Percentiles rank a stretch among this genome's conserved stretches.
Conservation (phyloP, 345 rosid genomes). For the Citrus maxima region DNA sequence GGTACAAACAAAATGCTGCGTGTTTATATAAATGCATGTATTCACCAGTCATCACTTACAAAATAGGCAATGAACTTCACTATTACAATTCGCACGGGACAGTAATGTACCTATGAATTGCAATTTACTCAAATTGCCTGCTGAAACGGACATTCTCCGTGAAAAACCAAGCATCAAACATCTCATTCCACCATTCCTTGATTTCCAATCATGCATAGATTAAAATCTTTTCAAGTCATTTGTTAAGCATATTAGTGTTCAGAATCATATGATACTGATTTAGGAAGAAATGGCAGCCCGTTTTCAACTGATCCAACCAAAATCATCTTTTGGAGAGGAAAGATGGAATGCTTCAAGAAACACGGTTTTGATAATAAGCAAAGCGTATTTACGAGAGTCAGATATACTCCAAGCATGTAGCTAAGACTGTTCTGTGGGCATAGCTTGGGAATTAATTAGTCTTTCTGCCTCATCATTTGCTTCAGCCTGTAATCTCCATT, state of each 20-base stretch:
- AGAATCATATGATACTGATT: background rate
- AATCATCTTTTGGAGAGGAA: background rate
- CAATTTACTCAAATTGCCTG: background rate
- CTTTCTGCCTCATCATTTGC: constrained; percentile 96
- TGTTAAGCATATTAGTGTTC: background rate
- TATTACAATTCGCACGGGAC: background rate
- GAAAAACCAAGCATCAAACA: background rate
- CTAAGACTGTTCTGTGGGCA: constrained; percentile 30
- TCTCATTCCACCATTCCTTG: background rate
- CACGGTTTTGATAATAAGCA: background rate
- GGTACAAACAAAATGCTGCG: no score
- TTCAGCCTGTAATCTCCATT: constrained; percentile 89
- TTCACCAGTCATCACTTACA: background rate
- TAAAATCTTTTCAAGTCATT: background rate
- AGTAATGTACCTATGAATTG: background rate
- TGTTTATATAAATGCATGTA: no score
- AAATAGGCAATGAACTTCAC: background rate
- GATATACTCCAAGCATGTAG: background rate
- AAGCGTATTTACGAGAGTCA: background rate
- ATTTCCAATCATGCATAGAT: background rate
- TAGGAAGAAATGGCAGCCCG: background rate
- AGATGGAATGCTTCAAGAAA: background rate
- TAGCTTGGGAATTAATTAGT: constrained; percentile 67
- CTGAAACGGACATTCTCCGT: background rate
- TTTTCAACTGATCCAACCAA: background rate